Evolutionary conservation across 2,329 filamentous ascomycete genomes (phyloP).

Genomic region (Cladosporium sp.): DNA sequence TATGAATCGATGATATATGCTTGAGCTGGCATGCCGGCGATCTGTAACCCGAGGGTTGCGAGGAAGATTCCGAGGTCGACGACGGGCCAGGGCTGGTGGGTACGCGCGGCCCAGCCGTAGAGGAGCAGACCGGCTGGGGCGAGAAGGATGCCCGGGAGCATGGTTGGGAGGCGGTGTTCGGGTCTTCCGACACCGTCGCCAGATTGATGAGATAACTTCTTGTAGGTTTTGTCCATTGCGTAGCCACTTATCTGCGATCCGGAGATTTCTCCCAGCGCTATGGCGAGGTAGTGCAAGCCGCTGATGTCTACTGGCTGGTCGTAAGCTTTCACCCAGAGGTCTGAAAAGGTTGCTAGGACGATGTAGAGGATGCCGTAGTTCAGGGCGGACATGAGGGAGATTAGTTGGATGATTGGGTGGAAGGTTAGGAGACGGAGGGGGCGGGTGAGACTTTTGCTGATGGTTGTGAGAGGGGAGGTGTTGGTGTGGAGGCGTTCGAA

Average conservation of each 20-base stretch:
- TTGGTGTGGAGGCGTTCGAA: constrained; percentile 57
- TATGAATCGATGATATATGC: constrained; percentile 59
- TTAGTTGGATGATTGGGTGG: constrained; percentile 34
- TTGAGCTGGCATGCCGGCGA: constrained; percentile 55
- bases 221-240: constrained; percentile 34
- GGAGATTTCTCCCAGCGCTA: constrained; percentile 58
- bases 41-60: constrained; percentile 52
- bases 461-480: constrained; percentile 30
- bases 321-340: constrained; percentile 28
- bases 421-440: constrained; percentile 34
- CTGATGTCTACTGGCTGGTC: constrained; percentile 26
- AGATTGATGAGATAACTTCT: constrained; percentile 33
- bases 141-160: constrained; percentile 52
- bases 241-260: constrained; percentile 40
- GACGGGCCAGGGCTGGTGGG: constrained; percentile 53
- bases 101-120: constrained; percentile 56
- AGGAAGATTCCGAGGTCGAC: constrained; percentile 57
- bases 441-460: constrained; percentile 27
- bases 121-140: constrained; percentile 54
- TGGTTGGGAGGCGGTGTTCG: constrained; percentile 47
- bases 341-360: constrained; percentile 33
- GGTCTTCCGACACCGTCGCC: constrained; percentile 33
- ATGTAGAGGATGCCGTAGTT: constrained; percentile 37
- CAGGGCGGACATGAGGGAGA: constrained; percentile 35
- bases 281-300: constrained; percentile 42